Evolutionary conservation across 257 asterid species (phyloP).

Genomic region (Mentha longifolia): DNA sequence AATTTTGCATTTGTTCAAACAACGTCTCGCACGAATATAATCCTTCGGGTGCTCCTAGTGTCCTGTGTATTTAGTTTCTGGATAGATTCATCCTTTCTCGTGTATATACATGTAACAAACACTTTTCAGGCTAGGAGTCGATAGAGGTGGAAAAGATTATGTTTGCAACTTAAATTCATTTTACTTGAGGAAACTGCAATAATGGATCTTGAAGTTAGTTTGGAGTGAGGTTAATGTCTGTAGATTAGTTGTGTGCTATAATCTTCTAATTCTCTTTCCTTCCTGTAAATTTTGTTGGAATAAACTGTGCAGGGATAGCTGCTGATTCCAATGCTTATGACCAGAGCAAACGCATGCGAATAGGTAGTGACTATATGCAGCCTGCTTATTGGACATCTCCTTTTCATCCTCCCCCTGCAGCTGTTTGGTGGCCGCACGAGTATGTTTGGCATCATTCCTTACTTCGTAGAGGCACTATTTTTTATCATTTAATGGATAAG

Average conservation of each 20-base stretch:
- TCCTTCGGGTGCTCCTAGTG: neutral
- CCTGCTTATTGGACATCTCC: slow-evolving; percentile 90
- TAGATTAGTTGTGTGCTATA: neutral
- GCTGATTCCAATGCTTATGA: slow-evolving; percentile 85
- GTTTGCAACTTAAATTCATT: neutral
- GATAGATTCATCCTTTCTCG: neutral
- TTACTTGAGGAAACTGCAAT: neutral
- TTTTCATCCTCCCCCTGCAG: slow-evolving; percentile 91
- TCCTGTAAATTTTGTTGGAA: neutral
- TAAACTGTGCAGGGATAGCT: slow-evolving; percentile 57
- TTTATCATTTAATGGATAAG: neutral
- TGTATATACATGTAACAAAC: neutral
- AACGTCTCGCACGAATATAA: neutral
- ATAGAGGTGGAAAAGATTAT: neutral
- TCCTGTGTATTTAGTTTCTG: neutral
- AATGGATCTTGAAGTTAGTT: neutral
- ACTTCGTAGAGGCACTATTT: neutral
- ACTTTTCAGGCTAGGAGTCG: neutral
- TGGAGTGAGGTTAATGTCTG: neutral
- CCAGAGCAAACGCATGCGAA: slow-evolving; percentile 95
- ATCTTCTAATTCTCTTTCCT: neutral
- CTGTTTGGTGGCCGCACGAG: slow-evolving; percentile 98
- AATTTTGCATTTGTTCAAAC: neutral
- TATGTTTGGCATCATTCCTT: slow-evolving; percentile 35
- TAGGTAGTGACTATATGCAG: slow-evolving; percentile 92